A percentile compares a stretch with the other conserved stretches of the same genome.
These are phyloP conservation scores for Hanseniaspora opuntiae DNA, from an alignment of 805 yeast genomes.

Conservation along the genomic window DNA sequence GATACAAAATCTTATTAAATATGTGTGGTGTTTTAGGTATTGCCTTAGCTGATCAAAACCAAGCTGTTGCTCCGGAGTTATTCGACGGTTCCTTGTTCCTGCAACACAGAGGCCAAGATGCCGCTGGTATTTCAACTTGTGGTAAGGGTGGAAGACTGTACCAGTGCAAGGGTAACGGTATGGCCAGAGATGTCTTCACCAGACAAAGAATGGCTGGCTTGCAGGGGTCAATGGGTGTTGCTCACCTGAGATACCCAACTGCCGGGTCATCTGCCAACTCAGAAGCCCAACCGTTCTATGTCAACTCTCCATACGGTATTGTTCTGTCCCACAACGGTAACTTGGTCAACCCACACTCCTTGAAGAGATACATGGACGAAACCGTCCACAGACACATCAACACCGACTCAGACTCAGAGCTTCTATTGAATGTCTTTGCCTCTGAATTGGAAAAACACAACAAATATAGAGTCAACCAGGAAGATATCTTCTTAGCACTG, in stretches of 20 bases:
- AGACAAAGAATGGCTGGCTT: slow-evolving; percentile 62
- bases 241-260: slow-evolving; percentile 90
- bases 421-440: slow-evolving; percentile 79
- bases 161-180: slow-evolving; percentile 97
- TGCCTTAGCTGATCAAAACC: slow-evolving; percentile 59
- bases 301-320: slow-evolving; percentile 91
- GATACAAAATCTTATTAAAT: not conserved
- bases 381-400: slow-evolving; percentile 93
- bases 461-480: slow-evolving; percentile 83
- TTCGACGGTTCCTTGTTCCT: slow-evolving; percentile 84
- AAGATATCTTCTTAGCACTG: slow-evolving; percentile 76
- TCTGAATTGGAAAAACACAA: slow-evolving; percentile 80
- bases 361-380: slow-evolving; percentile 73
- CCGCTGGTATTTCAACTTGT: slow-evolving; percentile 97
- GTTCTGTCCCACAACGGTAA: slow-evolving; percentile 88
- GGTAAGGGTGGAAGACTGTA: slow-evolving; percentile 85
- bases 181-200: slow-evolving; percentile 96
- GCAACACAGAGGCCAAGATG: slow-evolving; percentile 98
- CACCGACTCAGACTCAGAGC: slow-evolving; percentile 92
- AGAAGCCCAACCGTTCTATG: slow-evolving; percentile 98
- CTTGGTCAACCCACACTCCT: slow-evolving; percentile 70
- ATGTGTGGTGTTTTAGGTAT: slow-evolving; percentile 97
- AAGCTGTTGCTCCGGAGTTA: slow-evolving; percentile 73
- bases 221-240: slow-evolving; percentile 89
- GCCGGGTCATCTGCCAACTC: slow-evolving; percentile 92